Percentiles rank a stretch among this genome's conserved stretches.
Evolutionary conservation across 2,329 filamentous ascomycete species (phyloP).

Genomic region (Zelopaecilomyces penicillatus): DNA sequence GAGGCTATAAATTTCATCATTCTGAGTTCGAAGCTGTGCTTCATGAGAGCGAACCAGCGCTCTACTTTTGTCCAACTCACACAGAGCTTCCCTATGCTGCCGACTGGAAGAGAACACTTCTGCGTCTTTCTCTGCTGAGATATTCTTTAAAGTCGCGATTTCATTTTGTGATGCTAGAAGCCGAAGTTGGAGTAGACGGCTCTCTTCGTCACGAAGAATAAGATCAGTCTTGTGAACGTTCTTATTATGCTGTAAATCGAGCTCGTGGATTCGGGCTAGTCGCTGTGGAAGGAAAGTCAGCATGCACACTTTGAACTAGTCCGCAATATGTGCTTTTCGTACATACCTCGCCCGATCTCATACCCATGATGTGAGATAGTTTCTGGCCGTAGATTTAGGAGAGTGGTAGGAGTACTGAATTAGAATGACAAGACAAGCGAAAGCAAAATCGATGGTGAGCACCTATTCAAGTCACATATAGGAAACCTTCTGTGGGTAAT

Average conservation of each 20-base stretch:
- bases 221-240: conserved; percentile 56
- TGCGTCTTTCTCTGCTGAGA: conserved; percentile 51
- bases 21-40: conserved; percentile 38
- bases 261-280: conserved; percentile 38
- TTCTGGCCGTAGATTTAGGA: background rate
- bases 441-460: no score
- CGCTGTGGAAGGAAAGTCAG: conserved; percentile 26
- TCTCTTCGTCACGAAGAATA: conserved; percentile 66
- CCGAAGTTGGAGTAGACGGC: conserved; percentile 60
- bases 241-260: conserved; percentile 64
- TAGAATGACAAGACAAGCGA: no score
- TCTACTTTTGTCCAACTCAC: conserved; percentile 35
- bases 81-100: conserved; percentile 30
- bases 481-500: no score
- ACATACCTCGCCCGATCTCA: conserved; percentile 19
- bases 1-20: conserved; percentile 38
- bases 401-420: no score
- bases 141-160: conserved; percentile 57
- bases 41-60: conserved; percentile 38
- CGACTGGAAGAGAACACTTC: conserved; percentile 42
- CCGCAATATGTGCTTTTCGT: background rate
- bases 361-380: conserved; percentile 16
- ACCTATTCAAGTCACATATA: no score
- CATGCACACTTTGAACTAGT: background rate
- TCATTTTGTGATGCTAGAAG: conserved; percentile 67